Evolutionary conservation across 2,329 filamentous ascomycete species (phyloP), one percentile per base, ranked within the genome.

Genomic region (Diaporthe vaccinii): DNA sequence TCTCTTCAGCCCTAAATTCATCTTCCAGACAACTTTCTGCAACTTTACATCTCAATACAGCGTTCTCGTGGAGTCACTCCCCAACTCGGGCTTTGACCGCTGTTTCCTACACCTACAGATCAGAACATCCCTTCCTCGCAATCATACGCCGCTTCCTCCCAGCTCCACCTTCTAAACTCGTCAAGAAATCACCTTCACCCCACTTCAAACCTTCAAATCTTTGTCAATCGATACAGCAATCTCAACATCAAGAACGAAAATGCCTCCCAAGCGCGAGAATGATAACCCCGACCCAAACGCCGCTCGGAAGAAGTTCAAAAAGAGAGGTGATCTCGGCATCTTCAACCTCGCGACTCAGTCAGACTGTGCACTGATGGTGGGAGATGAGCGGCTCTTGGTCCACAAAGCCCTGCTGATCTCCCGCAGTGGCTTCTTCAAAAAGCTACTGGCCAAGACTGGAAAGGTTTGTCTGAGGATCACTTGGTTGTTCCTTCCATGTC

Each of bases 201-300:
- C 46, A 49, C 46, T 9, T 51, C 1, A 14, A 39, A 4, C 36
- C 10, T 14, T 1, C 49, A 31, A 31, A 20, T 2, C 28, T 57
- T 57, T 4, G 3, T 1, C 0, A 22, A 36, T 22, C 31, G 2
- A 58, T 28, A 4, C n/a, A 4, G 0, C n/a, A 6, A 25, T 0
- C 17, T 15, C 15, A 22, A 17, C 3, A 10, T 20, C n/a, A 20
- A n/a, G 2, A 22, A 15, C 0, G 22, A 67, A 9, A 1, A 68
- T 68, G 46, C 17, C 62, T 10, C 28, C 25, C 5, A 67, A 49
- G 41, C 17, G 61, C 2, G 8, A 49, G 28, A 22, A 9, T 2
- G 61, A 15, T 0, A 39, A 14, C 9, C 4, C 41, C 10, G 41
- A n/a, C 4, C 6, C 15, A 1, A 10, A 39, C 31, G 31, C 49